phyloP scores from a whole-genome alignment of 768 basidiomycete genomes.

The Clitopilus hobsonii region DNA sequence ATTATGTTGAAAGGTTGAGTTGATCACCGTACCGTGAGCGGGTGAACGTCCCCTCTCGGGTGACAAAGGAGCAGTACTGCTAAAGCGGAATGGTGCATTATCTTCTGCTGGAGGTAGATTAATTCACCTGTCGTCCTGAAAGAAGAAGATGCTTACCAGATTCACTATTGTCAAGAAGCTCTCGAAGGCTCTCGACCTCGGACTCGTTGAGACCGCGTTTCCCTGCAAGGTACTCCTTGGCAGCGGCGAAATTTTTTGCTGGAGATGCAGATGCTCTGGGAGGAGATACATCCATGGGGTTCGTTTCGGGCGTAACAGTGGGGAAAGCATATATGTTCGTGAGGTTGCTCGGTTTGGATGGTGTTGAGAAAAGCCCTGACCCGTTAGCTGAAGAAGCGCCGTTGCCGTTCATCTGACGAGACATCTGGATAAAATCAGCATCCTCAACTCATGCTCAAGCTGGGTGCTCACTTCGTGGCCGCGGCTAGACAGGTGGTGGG shows the following conservation, averaged over 20 bases:
- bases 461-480: slow-evolving; percentile 20
- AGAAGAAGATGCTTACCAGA: slow-evolving; percentile 29
- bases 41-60: slow-evolving; percentile 35
- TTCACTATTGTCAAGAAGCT: slow-evolving; percentile 48
- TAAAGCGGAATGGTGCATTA: slow-evolving; percentile 61
- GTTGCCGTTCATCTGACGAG: slow-evolving; percentile 10
- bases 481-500: slow-evolving; percentile 18
- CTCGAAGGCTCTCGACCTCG: slow-evolving; percentile 51
- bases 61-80: slow-evolving; percentile 33
- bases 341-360: slow-evolving; percentile 6
- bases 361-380: slow-evolving; percentile 4
- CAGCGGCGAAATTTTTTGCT: slow-evolving; percentile 41
- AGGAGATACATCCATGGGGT: slow-evolving; percentile 3
- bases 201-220: slow-evolving; percentile 45
- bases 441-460: too few species aligned
- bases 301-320: slow-evolving; percentile 4
- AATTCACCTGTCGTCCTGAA: not conserved
- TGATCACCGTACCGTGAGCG: slow-evolving; percentile 13
- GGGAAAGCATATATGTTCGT: slow-evolving; percentile 5
- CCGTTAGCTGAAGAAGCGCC: not conserved
- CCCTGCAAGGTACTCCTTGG: slow-evolving; percentile 43
- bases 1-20: slow-evolving; percentile 16
- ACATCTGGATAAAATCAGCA: too few species aligned
- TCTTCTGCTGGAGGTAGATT: slow-evolving; percentile 22
- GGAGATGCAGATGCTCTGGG: slow-evolving; percentile 26